Percentiles rank a stretch among this genome's conserved stretches.
phyloP scores from a whole-genome alignment of 164 flowering plant genomes.

The Annona cherimola region DNA sequence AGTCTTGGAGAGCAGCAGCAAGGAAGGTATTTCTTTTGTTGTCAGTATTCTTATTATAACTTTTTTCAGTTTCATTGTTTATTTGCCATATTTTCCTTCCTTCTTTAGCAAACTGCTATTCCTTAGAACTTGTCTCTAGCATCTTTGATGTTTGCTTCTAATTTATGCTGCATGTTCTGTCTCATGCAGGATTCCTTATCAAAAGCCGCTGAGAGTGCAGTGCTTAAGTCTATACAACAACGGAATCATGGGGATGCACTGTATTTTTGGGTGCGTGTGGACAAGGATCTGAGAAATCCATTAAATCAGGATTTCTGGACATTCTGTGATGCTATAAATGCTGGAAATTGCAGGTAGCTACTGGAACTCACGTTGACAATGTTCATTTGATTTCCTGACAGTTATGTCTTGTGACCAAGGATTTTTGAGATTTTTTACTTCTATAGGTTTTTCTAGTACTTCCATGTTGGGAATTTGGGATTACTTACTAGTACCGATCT shows the following conservation, averaged over 20 bases:
- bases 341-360: slow-evolving; percentile 88
- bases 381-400: too few relatives aligned
- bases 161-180: not conserved
- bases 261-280: slow-evolving; percentile 93
- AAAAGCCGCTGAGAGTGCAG: slow-evolving; percentile 53
- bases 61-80: not conserved
- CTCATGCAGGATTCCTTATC: slow-evolving; percentile 63
- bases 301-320: slow-evolving; percentile 78
- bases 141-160: slow-evolving; percentile 5
- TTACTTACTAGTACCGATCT: too few relatives aligned
- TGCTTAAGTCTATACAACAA: slow-evolving; percentile 55
- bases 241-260: slow-evolving; percentile 77
- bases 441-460: too few relatives aligned
- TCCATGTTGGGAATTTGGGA: too few relatives aligned
- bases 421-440: too few relatives aligned
- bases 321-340: slow-evolving; percentile 93
- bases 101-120: not conserved
- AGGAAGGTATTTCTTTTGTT: slow-evolving; percentile 46
- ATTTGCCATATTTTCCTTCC: not conserved
- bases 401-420: too few relatives aligned
- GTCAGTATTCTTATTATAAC: not conserved
- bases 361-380: too few relatives aligned
- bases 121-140: not conserved
- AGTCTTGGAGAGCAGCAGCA: slow-evolving; percentile 92
- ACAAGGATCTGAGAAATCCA: slow-evolving; percentile 70